Evolutionary conservation across 495 filamentous ascomycete species (phyloP), one percentile per base, ranked within the genome.

Genomic region (Podospora comata): DNA sequence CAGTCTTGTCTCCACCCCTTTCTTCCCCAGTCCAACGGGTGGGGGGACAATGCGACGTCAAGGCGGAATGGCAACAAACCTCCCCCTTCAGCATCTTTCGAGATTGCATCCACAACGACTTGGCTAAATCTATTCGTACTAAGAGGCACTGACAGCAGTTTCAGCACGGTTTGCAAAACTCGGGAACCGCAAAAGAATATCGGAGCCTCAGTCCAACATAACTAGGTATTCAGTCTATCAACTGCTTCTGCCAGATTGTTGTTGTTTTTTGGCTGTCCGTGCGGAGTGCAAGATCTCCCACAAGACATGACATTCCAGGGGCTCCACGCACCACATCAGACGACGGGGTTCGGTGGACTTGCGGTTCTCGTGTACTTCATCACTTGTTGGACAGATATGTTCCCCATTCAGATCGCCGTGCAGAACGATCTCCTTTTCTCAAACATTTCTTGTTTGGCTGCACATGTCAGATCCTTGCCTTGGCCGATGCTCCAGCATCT

Each of bases 301-400:
- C 27, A 59, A 59, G 19, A 59, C 20, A 32, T 23, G 61, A 23
- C 61, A 62, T 61, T 67, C 61, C 55, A 30, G 61, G 58, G 65
- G 60, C 39, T 32, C 32, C 57, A 59, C 60, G 19, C 26, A 55
- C 61, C 32, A 48, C 57, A 59, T 54, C 30, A 53, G n/a, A 30
- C 65, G 65, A 60, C 65, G 7, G 30, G 30, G 30, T 32, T 32
- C 30, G 30, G 30, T 7, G 7, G 7, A 6, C 30, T 3, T 28
- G 23, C 1, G 23, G 23, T 23, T 23, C 23, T 23, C 23, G 23
- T 23, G 23, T 23, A 48, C 39, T 48, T 48, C 39, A 16, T 48
- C 9, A 16, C 39, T 48, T 16, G 5, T 16, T 48, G 39, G 9
- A 13, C 13, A 11, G 39, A 13, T 48, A 48, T 13, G 15, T 23